phyloP scores from a whole-genome alignment of 177 flowering plant species.

The Telopea speciosissima region DNA sequence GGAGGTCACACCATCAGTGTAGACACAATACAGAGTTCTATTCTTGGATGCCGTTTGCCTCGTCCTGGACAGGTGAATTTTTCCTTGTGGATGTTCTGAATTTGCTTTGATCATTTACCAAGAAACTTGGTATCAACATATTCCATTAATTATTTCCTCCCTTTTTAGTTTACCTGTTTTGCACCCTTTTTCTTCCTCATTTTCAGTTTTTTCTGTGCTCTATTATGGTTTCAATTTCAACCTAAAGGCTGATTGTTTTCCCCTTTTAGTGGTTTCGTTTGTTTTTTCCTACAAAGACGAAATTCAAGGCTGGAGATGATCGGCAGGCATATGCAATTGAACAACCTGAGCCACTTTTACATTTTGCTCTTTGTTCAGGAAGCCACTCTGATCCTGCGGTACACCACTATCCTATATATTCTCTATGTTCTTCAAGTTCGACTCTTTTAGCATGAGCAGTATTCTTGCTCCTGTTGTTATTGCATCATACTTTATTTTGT shows the following conservation, averaged over 20 bases:
- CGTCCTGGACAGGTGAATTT: constrained; percentile 81
- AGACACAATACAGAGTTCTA: constrained; percentile 70
- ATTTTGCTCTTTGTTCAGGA: constrained; percentile 90
- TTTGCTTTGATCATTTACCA: background rate
- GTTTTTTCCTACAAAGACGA: constrained; percentile 52
- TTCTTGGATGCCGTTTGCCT: constrained; percentile 75
- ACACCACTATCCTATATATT: constrained; percentile 14
- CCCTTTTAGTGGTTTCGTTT: constrained; percentile 72
- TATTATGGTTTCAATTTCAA: background rate
- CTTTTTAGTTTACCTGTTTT: background rate
- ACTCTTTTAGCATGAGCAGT: background rate
- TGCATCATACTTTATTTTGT: background rate
- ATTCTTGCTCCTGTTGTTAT: background rate
- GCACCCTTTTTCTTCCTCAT: background rate
- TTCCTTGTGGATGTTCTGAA: constrained; percentile 3
- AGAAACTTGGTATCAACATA: background rate
- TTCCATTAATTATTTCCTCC: too few species aligned
- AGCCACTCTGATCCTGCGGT: constrained; percentile 98
- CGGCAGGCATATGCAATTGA: constrained; percentile 65
- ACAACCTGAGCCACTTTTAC: constrained; percentile 72
- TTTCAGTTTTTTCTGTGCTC: background rate
- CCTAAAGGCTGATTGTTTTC: constrained; percentile 12
- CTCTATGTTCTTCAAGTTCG: background rate
- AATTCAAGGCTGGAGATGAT: constrained; percentile 65
- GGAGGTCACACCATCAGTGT: constrained; percentile 86